A percentile compares a stretch with the other conserved stretches of the same genome.
Conservation (phyloP, 345 rosid genomes). For the Citrus unshiu region DNA sequence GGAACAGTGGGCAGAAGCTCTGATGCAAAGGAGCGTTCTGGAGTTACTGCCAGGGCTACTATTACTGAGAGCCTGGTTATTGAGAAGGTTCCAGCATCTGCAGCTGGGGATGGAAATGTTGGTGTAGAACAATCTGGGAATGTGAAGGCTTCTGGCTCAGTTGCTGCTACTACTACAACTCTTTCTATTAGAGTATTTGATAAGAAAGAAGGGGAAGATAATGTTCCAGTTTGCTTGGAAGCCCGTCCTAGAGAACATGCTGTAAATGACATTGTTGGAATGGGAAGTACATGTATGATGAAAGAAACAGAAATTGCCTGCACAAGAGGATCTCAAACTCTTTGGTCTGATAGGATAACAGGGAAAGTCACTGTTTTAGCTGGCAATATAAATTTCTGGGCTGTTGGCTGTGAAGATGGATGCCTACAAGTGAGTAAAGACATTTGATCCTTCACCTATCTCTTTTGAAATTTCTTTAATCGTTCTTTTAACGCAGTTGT, state of each 20-base stretch:
- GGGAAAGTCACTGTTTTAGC: conserved; percentile 93
- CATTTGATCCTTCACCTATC: not conserved
- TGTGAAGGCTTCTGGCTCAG: conserved; percentile 44
- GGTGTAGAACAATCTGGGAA: conserved; percentile 60
- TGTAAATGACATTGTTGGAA: conserved; percentile 72
- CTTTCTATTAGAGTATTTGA: conserved; percentile 80
- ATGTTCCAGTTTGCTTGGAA: conserved; percentile 75
- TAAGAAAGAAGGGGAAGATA: conserved; percentile 71
- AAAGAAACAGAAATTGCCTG: conserved; percentile 87
- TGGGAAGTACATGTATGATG: conserved; percentile 53
- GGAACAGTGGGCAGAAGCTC: conserved; percentile 44
- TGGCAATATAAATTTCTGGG: conserved; percentile 98
- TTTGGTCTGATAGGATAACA: conserved; percentile 88
- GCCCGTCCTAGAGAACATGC: conserved; percentile 79
- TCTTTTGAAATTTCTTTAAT: not conserved
- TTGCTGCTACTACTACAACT: conserved; percentile 22
- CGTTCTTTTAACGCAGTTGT: not conserved
- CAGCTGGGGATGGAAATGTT: conserved; percentile 53
- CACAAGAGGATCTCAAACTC: conserved; percentile 64
- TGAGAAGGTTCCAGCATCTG: conserved; percentile 63
- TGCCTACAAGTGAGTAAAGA: conserved; percentile 66
- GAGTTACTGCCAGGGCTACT: conserved; percentile 72
- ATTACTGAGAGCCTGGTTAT: conserved; percentile 77
- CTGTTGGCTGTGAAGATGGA: conserved; percentile 97
- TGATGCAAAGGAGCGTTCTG: conserved; percentile 67